Evolutionary conservation across 2,329 filamentous ascomycete genomes (phyloP), one percentile per base, ranked within the genome.

Genomic region (Sclerotinia nivalis): DNA sequence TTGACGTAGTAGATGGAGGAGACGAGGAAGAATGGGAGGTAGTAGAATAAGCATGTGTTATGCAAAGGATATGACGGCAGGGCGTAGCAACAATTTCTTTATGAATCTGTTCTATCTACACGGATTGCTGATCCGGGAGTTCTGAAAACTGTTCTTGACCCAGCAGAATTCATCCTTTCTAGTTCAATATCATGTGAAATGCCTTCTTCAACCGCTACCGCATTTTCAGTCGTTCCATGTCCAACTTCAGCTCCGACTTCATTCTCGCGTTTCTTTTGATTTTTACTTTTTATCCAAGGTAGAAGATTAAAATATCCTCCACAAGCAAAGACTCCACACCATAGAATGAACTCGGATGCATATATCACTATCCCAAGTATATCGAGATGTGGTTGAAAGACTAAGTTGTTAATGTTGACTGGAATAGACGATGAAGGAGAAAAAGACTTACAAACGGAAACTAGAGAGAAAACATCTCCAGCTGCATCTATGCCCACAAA

Each of bases 401-500:
- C 76, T 78, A 6, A 22, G 50, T 15, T 45, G 34, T 72, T 18
- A 68, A 54, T 40, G 22, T 31, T 37, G n/a, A 22, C 34, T 9
- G 10, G 2, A 52, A 45, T 31, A 15, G 15, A 22, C 22, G 7
- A 28, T n/a, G 15, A 10, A 59, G 47, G 18, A 52, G 31, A 28
- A 47, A 43, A 37, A 22, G 50, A 78, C 80, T 71, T 72, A 82
- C 80, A 80, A 22, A 92, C 81, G 0, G 89, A 90, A 3, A 89
- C 77, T 0, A 92, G 80, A 0, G 89, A 91, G 68, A 89, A 89
- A 4, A 92, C 77, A 77, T 92, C 90, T 0, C 90, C 90, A 0
- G 87, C 82, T 0, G 89, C 90, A 78, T 92, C 90, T 56, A 92
- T 89, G 1, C 82, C 87, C 0, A 91, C 89, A 73, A 93, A 93